phyloP scores from a whole-genome alignment of 306 rosid species.

The Lathyrus oleraceus region DNA sequence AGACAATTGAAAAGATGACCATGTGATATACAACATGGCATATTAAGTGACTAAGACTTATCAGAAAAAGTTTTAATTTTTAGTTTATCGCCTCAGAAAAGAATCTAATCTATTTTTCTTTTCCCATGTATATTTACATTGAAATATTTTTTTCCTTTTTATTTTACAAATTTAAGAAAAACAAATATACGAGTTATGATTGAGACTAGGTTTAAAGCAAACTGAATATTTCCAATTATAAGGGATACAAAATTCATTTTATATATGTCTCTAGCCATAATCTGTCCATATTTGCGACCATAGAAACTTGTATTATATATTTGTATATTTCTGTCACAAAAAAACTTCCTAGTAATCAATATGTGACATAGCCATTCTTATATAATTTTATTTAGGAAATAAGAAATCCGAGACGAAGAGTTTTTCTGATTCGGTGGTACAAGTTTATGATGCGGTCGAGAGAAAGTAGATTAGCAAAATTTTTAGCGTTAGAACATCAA shows the following conservation, averaged over 20 bases:
- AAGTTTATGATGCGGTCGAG: too few relatives aligned
- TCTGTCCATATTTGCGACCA: constrained; percentile 18
- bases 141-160: not conserved
- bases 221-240: constrained; percentile 5
- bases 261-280: constrained; percentile 3
- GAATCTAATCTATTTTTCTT: not conserved
- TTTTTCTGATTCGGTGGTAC: too few relatives aligned
- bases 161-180: not conserved
- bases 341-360: constrained; percentile 2
- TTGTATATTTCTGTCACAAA: constrained; percentile 6
- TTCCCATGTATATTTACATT: not conserved
- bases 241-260: constrained; percentile 8
- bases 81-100: not conserved
- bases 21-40: constrained; percentile 2
- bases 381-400: not conserved
- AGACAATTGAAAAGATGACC: not conserved
- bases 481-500: too few relatives aligned
- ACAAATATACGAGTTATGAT: not conserved
- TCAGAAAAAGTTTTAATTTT: not conserved
- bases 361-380: constrained; percentile 29
- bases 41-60: constrained; percentile 8
- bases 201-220: constrained; percentile 19
- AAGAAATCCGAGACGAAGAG: too few relatives aligned
- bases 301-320: constrained; percentile 1
- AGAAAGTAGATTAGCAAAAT: too few relatives aligned